These are phyloP conservation scores for Populus tomentosa DNA, from an alignment of 441 rosid species.

Conservation along the genomic window DNA sequence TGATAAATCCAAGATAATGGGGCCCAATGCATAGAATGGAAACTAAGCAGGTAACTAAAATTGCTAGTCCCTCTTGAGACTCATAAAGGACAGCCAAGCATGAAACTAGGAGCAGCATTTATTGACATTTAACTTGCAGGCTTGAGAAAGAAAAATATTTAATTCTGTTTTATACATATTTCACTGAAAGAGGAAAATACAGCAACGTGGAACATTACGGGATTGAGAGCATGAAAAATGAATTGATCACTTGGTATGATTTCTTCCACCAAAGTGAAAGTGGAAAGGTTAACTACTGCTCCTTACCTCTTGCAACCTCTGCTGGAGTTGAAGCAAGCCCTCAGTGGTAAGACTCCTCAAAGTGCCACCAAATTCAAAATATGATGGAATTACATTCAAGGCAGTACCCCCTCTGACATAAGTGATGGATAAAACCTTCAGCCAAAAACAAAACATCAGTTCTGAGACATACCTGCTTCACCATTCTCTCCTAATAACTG, in stretches of 20 bases:
- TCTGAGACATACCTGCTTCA: slow-evolving; percentile 5
- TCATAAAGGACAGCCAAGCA: neutral
- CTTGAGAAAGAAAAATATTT: neutral
- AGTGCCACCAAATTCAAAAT: slow-evolving; percentile 79
- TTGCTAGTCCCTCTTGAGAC: neutral
- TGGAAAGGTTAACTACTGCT: neutral
- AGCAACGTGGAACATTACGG: no score
- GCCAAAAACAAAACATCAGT: slow-evolving; percentile 11
- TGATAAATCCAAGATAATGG: neutral
- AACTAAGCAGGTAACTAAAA: neutral
- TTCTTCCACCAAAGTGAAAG: neutral
- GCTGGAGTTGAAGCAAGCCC: slow-evolving; percentile 54
- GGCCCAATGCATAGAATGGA: neutral
- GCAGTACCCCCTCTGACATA: slow-evolving; percentile 54
- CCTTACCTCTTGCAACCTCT: slow-evolving; percentile 63
- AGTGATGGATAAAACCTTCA: slow-evolving; percentile 75
- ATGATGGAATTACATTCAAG: slow-evolving; percentile 46
- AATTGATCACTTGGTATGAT: neutral
- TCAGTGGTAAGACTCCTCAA: slow-evolving; percentile 77
- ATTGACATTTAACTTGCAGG: neutral
- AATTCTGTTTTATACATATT: neutral
- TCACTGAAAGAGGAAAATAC: neutral
- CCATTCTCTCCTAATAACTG: neutral
- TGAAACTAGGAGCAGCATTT: neutral
- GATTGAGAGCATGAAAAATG: neutral